These are phyloP conservation scores for Imleria badia DNA, from an alignment of 768 basidiomycete genomes.

Conservation along the genomic window DNA sequence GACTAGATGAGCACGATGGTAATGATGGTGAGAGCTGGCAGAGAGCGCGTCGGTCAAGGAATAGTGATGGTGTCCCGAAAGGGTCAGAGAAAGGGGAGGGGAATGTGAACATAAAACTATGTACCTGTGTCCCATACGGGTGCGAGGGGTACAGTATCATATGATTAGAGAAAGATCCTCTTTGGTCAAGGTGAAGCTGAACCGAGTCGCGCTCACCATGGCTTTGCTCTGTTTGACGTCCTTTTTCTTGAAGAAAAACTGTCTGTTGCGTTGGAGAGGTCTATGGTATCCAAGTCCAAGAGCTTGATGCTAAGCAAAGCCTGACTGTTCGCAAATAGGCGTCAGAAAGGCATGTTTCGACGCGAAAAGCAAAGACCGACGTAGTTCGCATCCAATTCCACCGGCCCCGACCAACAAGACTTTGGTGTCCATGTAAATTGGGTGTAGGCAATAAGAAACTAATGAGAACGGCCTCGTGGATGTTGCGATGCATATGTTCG, in stretches of 20 bases:
- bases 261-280: conserved; percentile 94
- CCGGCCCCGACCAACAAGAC: conserved; percentile 94
- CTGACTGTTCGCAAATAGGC: conserved; percentile 61
- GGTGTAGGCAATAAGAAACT: background rate
- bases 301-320: conserved; percentile 91
- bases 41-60: too few relatives aligned
- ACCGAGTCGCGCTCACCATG: conserved; percentile 50
- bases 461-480: too few relatives aligned
- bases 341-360: background rate
- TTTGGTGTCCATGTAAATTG: conserved; percentile 41
- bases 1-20: too few relatives aligned
- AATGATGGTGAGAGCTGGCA: too few relatives aligned
- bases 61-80: too few relatives aligned
- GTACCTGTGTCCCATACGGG: too few relatives aligned
- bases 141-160: too few relatives aligned
- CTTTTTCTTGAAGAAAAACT: conserved; percentile 95
- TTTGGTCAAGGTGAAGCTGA: too few relatives aligned
- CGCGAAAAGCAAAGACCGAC: conserved; percentile 44
- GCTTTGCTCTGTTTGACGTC: conserved; percentile 98
- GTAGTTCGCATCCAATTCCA: conserved; percentile 95
- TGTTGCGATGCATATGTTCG: too few relatives aligned
- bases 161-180: too few relatives aligned
- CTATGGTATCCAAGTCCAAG: conserved; percentile 96
- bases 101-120: too few relatives aligned
- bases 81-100: too few relatives aligned